phyloP scores from a whole-genome alignment of 306 rosid species.

The Citrullus amarus region DNA sequence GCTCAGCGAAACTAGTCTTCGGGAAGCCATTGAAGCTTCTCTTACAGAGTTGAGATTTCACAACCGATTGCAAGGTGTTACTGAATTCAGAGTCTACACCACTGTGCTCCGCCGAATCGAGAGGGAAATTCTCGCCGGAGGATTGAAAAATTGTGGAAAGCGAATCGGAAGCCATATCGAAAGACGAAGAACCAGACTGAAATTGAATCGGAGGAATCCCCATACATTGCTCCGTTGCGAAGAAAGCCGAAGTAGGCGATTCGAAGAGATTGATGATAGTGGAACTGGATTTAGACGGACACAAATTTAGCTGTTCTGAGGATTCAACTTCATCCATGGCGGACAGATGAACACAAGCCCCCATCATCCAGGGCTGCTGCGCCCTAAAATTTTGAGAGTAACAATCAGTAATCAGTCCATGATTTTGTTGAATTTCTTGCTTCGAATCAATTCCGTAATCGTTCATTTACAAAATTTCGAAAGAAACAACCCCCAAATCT shows the following conservation, averaged over 20 bases:
- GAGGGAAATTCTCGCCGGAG: slow-evolving; percentile 5
- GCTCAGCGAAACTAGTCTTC: slow-evolving; percentile 9
- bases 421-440: slow-evolving; percentile 26
- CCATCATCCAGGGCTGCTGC: slow-evolving; percentile 40
- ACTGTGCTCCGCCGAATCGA: slow-evolving; percentile 26
- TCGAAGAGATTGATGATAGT: slow-evolving; percentile 48
- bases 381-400: slow-evolving; percentile 21
- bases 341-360: slow-evolving; percentile 25
- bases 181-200: slow-evolving; percentile 14
- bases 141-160: background rate
- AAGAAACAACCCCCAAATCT: background rate
- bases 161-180: background rate
- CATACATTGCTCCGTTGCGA: slow-evolving; percentile 62
- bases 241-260: slow-evolving; percentile 57
- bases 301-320: slow-evolving; percentile 20
- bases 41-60: slow-evolving; percentile 16
- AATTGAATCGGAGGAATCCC: slow-evolving; percentile 45
- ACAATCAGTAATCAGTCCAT: slow-evolving; percentile 24
- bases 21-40: slow-evolving; percentile 17
- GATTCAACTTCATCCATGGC: slow-evolving; percentile 19
- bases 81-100: slow-evolving; percentile 29
- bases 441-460: slow-evolving; percentile 31
- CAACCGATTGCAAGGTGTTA: slow-evolving; percentile 40
- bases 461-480: background rate
- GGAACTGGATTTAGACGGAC: slow-evolving; percentile 20